Base-by-base conservation (phyloP, 2,329 filamentous ascomycete genomes). In the Fusarium chuoi region DNA sequence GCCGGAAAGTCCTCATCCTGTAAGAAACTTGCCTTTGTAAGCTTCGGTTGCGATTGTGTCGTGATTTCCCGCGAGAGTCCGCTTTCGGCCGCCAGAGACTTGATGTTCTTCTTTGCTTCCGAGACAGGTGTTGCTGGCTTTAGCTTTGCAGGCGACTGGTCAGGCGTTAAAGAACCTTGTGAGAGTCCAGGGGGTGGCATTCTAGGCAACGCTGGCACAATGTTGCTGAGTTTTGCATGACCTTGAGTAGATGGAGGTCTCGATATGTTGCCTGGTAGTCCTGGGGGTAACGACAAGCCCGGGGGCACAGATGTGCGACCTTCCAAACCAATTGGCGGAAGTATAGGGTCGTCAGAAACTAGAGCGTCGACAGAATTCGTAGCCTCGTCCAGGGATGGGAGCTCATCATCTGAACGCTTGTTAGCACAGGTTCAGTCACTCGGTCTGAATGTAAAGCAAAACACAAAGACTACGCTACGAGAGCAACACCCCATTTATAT, bases 301-400 rank as follows among this genome's bases (percentile, higher is more conserved):
- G 83, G 74, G 57, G 83, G 80, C 38, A 80, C 74, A 48, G 80
- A 70, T n/a, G 65, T 77, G 15, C 69, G 68, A 26, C 62, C 69
- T 22, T 72, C 71, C 46, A 68, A 14, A 35, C 67, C 71, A 42
- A 45, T 58, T 60, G 69, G 35, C 56, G 73, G 65, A 14, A 68
- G 54, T 28, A 68, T 71, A 35, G 73, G 76, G 15, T 89, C 83
- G 77, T 94, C 92, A 28, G 90, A 89, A 18, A 94, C 91, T 8
- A 94, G 83, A 7, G 90, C 90, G 79, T 93, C 91, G 45, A 94
- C 89, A n/a, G 88, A 91, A 48, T 86, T 85, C 6, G 86, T 87
- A 18, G 87, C 90, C 73, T 91, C 90, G 70, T 91, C 89, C 51
- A 91, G 84, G 17, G 87, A 88, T 65, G 86, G 84, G n/a, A 90